These are phyloP conservation scores for Penicillium sp. DNA, from an alignment of 2,329 filamentous ascomycete species.

Conservation along the genomic window DNA sequence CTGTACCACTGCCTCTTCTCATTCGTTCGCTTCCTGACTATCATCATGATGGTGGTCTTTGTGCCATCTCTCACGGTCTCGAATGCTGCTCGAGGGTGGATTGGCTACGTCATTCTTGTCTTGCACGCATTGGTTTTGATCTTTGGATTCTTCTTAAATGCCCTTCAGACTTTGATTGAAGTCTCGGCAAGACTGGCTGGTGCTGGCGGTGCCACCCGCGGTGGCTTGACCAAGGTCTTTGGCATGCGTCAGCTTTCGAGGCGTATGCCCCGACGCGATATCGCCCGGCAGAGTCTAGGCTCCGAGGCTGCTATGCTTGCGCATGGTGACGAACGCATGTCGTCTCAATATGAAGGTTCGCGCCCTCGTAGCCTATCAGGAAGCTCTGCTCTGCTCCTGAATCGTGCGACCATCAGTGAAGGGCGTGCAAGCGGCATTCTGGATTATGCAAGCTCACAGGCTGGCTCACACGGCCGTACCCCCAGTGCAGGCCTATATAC, in stretches of 20 bases:
- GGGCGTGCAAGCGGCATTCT: slow-evolving; percentile 52
- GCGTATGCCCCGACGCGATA: slow-evolving; percentile 62
- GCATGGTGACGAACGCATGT: slow-evolving; percentile 63
- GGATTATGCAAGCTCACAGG: slow-evolving; percentile 51
- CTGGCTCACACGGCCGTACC: slow-evolving; percentile 50
- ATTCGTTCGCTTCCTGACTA: slow-evolving; percentile 68
- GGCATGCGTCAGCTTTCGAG: slow-evolving; percentile 84
- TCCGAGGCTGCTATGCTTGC: slow-evolving; percentile 80
- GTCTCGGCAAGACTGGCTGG: slow-evolving; percentile 78
- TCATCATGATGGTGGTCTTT: slow-evolving; percentile 77
- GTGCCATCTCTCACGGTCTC: slow-evolving; percentile 75
- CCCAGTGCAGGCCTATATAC: slow-evolving; percentile 63
- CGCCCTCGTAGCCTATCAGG: slow-evolving; percentile 60
- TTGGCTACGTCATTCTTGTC: slow-evolving; percentile 85
- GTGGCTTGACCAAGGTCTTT: slow-evolving; percentile 83
- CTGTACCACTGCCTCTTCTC: slow-evolving; percentile 87
- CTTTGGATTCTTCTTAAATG: slow-evolving; percentile 90
- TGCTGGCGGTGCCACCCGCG: slow-evolving; percentile 71
- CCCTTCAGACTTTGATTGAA: slow-evolving; percentile 85
- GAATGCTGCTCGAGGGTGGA: slow-evolving; percentile 83
- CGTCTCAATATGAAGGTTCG: slow-evolving; percentile 52
- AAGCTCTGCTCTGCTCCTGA: slow-evolving; percentile 61
- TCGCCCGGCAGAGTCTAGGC: slow-evolving; percentile 73
- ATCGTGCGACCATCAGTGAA: slow-evolving; percentile 47
- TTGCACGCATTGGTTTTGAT: slow-evolving; percentile 81